Evolutionary conservation across 2,329 filamentous ascomycete genomes (phyloP).

Genomic region (Diaporthe sp.): DNA sequence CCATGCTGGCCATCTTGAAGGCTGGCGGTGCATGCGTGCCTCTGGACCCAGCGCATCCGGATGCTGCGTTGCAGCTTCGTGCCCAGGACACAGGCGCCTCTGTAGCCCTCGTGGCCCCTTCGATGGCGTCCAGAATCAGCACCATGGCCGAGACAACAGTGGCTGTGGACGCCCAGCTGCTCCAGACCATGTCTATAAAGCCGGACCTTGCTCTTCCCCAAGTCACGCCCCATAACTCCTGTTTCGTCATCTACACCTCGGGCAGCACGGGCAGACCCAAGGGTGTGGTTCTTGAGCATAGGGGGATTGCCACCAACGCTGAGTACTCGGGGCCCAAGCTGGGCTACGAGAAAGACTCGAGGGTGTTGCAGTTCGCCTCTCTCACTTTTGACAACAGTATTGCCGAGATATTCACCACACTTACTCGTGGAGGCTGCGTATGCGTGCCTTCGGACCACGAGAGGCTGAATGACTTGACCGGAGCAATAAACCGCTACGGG

Average conservation of each 20-base stretch:
- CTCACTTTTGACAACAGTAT: constrained; percentile 67
- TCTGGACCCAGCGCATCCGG: constrained; percentile 34
- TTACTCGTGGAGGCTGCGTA: constrained; percentile 39
- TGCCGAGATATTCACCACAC: constrained; percentile 64
- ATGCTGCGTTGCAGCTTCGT: constrained; percentile 22
- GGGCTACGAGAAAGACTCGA: constrained; percentile 52
- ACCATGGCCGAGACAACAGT: not conserved
- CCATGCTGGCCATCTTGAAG: constrained; percentile 38
- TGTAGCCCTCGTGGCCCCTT: not conserved
- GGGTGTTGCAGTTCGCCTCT: constrained; percentile 60
- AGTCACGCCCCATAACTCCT: not conserved
- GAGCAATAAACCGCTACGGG: constrained; percentile 37
- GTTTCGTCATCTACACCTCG: constrained; percentile 75
- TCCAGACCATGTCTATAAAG: not conserved
- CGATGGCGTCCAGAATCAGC: not conserved
- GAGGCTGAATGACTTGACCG: constrained; percentile 48
- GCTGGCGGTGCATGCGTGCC: constrained; percentile 40
- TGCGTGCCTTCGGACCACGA: constrained; percentile 39
- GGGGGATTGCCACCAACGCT: constrained; percentile 54
- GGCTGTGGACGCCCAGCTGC: not conserved
- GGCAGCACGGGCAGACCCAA: constrained; percentile 80
- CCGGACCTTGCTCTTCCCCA: not conserved
- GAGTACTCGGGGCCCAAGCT: constrained; percentile 54
- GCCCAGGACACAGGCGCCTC: constrained; percentile 27
- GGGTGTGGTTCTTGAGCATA: constrained; percentile 61